Evolutionary conservation across 2,329 filamentous ascomycete genomes (phyloP).

Genomic region (Aspergillus spinulosporus): DNA sequence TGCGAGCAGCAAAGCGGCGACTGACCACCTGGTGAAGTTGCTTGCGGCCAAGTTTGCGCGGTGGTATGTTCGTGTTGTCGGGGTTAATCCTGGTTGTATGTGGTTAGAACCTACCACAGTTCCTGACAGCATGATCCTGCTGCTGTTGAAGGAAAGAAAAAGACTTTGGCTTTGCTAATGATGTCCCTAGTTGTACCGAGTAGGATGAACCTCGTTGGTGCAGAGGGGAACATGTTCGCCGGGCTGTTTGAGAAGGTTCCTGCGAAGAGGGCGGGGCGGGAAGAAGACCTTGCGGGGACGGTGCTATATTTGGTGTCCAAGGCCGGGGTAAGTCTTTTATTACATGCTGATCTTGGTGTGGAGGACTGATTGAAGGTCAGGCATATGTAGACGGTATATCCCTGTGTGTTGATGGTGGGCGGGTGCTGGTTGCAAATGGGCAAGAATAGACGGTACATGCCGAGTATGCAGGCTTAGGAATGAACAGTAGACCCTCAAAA

Average conservation of each 20-base stretch:
- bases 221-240: constrained; percentile 45
- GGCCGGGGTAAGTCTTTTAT: constrained; percentile 38
- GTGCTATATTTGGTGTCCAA: constrained; percentile 46
- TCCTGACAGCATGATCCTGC: no score
- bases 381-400: no score
- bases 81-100: constrained; percentile 49
- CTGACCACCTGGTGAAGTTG: constrained; percentile 53
- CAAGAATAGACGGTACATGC: no score
- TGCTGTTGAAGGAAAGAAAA: not conserved
- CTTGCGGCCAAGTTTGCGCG: constrained; percentile 51
- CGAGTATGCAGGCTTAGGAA: no score
- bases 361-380: no score
- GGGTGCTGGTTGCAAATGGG: no score
- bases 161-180: no score
- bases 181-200: constrained; percentile 41
- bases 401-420: no score
- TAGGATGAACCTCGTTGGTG: constrained; percentile 48
- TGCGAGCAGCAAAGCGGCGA: constrained; percentile 54
- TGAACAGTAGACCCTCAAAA: no score
- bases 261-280: constrained; percentile 40
- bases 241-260: constrained; percentile 45
- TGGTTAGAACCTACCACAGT: constrained; percentile 1
- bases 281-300: constrained; percentile 47
- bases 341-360: no score
- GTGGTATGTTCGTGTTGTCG: constrained; percentile 47